Base-by-base conservation (phyloP, 495 filamentous ascomycete genomes). In the Xylaria grammica region DNA sequence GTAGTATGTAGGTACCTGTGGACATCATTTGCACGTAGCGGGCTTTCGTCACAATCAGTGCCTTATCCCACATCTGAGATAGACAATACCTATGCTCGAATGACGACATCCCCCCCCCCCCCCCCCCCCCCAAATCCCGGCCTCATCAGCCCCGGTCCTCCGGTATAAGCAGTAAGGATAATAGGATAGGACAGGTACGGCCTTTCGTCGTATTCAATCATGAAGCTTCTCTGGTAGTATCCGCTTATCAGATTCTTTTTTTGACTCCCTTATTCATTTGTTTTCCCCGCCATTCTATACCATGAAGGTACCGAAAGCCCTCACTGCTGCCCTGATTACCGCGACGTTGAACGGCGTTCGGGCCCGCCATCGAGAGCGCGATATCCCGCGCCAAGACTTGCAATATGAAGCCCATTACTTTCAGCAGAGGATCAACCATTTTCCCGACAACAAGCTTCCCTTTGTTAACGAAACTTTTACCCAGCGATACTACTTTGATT, bases 401-500 rank as follows among this genome's bases (percentile, higher is more conserved):
- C 58, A 51, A 30, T 72, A 72, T 22, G 65, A 60, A 34, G 63
- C 51, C 20, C 51, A 72, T 30, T 72, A 72, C 58, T 72, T 72
- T 45, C 36, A 67, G 20, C 70, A 72, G 52, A 68, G 68, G 26
- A 78, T 82, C 56, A 78, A 81, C 49, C 79, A 82, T 63, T 80
- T 80, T 49, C 79, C 77, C 36, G 59, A 77, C 24, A 67, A 48
- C 32, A 57, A 66, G 45, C 54, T 29, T 67, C 73, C 29, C 67
- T 80, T 49, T 70, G 72, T 49, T 0, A 74, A 71, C 56, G 77
- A 67, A 17, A 82, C 78, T 19, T 81, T 82, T 52, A 74, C 69
- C 29, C 78, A 81, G 69, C 72, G 79, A 67, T 82, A 80, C 52
- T 80, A 79, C 56, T 78, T 79, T 49, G 79, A 82, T 62, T 72